Base-by-base conservation (phyloP, 1,139 yeast species). In the Saccharomyces uvarum region DNA sequence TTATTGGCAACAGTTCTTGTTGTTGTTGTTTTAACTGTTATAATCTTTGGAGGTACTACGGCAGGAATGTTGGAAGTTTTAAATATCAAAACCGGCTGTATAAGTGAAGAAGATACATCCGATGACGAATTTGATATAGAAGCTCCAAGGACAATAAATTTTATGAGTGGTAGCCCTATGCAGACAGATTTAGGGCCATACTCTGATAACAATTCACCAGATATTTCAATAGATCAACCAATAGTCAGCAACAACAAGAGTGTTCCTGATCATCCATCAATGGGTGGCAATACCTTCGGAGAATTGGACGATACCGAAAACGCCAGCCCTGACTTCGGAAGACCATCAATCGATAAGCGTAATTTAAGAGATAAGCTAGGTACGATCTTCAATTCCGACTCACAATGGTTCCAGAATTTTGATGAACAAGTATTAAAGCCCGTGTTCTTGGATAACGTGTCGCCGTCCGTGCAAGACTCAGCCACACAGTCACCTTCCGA, bases 351-450 rank as follows among this genome's bases (percentile, higher is more conserved):
- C 16, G 65, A 63, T 31, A 51, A 58, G 9, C 55, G 54, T 33
- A 61, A 58, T 14, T 48, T 63, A 6, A 64, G 60, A 51, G 65
- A 63, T 31, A 57, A 65, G 4, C 29, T 74, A n/a, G 70, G 74
- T 8, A 76, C 73, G 41, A 65, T 78, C 21, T 67, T 80, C 46
- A 79, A 81, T 59, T 82, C 88, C 5, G 95, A 86, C 63, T 87
- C 95, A 11, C 83, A 82, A 65, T 93, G 99, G 97, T 93, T 93
- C 70, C 84, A 89, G 27, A 86, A 83, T 63, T 88, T 93, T 69
- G 99, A 93, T 69, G 97, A 93, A 63, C 88, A 89, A 67, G 95
- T 93, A n/a, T 78, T 93, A 62, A 95, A 93, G 70, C 99, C 99
- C 0, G 98, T 93, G 0, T 78, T 93, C 56, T 77, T 93, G 59